A percentile compares a stretch with the other conserved stretches of the same genome.
phyloP scores from a whole-genome alignment of 177 flowering plant species.

The Tripterygium wilfordii region DNA sequence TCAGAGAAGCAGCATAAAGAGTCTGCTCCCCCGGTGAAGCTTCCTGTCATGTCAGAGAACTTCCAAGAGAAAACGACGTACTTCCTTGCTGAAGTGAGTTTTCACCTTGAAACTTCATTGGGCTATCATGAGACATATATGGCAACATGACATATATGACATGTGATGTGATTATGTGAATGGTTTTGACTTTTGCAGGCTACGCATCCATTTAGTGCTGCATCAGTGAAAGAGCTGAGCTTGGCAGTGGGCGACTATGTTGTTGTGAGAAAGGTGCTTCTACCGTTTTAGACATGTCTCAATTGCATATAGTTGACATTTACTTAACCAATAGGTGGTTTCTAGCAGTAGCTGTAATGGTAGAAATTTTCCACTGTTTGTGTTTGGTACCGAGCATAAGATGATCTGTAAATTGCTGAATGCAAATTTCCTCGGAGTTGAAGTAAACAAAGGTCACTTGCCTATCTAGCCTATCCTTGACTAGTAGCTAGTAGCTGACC shows the following conservation, averaged over 20 bases:
- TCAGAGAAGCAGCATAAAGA: conserved; percentile 88
- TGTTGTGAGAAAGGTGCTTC: conserved; percentile 88
- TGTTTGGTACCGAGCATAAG: not conserved
- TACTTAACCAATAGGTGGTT: not conserved
- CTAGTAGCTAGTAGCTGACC: too few species aligned
- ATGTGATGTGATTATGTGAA: too few species aligned
- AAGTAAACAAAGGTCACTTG: too few species aligned
- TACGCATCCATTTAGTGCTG: conserved; percentile 58
- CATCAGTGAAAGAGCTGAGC: conserved; percentile 75
- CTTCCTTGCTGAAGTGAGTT: conserved; percentile 84
- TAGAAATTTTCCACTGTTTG: not conserved
- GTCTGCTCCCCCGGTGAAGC: conserved; percentile 75
- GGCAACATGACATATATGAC: too few species aligned
- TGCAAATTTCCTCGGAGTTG: too few species aligned
- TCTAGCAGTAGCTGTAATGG: conserved; percentile 1
- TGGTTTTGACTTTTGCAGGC: conserved; percentile 47
- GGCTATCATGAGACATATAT: too few species aligned
- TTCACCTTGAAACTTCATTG: too few species aligned
- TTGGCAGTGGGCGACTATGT: conserved; percentile 83
- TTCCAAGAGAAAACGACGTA: conserved; percentile 56
- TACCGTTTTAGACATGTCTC: not conserved
- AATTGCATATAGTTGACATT: too few species aligned
- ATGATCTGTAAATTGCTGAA: not conserved
- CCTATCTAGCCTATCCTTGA: too few species aligned
- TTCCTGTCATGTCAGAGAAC: conserved; percentile 50